Evolutionary conservation across 139 green algal genomes (phyloP).

Genomic region (Nannochloris sp.): DNA sequence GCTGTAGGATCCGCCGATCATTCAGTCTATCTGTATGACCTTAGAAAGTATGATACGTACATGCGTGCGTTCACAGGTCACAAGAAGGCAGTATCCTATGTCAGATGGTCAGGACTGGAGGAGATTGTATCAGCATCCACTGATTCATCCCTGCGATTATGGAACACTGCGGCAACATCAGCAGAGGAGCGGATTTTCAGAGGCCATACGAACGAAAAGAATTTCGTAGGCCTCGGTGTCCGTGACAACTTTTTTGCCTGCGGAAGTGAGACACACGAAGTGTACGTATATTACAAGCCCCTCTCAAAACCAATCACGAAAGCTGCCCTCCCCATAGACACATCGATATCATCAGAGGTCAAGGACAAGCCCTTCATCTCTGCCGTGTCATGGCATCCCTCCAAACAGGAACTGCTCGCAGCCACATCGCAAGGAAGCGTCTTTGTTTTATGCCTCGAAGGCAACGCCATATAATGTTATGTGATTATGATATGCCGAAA

Average conservation of each 20-base stretch:
- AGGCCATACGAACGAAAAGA: constrained; percentile 85
- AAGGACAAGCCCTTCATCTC: constrained; percentile 50
- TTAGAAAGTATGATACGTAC: constrained; percentile 31
- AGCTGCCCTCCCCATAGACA: not conserved
- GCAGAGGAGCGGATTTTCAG: constrained; percentile 34
- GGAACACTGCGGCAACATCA: constrained; percentile 16
- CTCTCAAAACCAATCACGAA: constrained; percentile 38
- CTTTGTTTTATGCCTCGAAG: constrained; percentile 38
- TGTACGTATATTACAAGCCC: constrained; percentile 61
- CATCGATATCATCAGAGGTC: not conserved
- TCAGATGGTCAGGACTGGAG: constrained; percentile 57
- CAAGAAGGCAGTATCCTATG: constrained; percentile 84
- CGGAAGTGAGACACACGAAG: constrained; percentile 72
- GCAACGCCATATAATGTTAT: constrained; percentile 2
- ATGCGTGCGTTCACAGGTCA: constrained; percentile 38
- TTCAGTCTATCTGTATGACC: constrained; percentile 72
- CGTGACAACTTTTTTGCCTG: constrained; percentile 69
- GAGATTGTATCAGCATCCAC: constrained; percentile 80
- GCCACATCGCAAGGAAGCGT: constrained; percentile 59
- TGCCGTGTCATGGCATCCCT: constrained; percentile 54
- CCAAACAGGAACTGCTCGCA: constrained; percentile 40
- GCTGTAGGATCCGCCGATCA: constrained; percentile 75
- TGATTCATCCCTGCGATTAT: constrained; percentile 73
- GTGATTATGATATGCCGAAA: too few species aligned
- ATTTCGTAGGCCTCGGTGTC: constrained; percentile 87